A percentile compares a stretch with the other conserved stretches of the same genome.
phyloP scores from a whole-genome alignment of 2,329 filamentous ascomycete species.

The Alternaria ventricosa region DNA sequence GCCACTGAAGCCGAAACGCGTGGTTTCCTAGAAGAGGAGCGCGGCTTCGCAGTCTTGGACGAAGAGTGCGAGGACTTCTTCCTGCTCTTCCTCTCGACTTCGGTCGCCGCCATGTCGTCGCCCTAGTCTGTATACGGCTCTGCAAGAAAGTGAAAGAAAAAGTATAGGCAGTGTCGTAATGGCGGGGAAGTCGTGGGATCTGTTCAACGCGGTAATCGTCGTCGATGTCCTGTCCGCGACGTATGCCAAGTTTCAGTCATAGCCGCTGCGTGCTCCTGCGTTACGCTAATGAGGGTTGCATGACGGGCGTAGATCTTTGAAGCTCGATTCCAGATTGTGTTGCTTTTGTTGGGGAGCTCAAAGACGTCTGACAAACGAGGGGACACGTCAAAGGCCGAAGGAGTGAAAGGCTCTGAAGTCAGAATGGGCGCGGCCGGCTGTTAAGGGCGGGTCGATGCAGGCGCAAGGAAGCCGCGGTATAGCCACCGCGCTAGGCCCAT shows the following conservation, averaged over 20 bases:
- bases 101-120: conserved; percentile 23
- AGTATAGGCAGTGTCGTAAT: conserved; percentile 4
- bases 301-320: conserved; percentile 6
- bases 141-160: background rate
- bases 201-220: conserved; percentile 23
- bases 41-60: conserved; percentile 20
- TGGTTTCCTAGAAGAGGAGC: conserved; percentile 19
- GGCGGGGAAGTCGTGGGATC: conserved; percentile 7
- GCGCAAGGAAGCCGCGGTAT: conserved; percentile 22
- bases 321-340: conserved; percentile 1
- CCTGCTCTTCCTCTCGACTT: conserved; percentile 26
- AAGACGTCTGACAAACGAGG: conserved; percentile 13
- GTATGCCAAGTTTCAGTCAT: conserved; percentile 24
- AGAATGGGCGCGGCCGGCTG: conserved; percentile 17
- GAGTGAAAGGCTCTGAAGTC: conserved; percentile 13
- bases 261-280: conserved; percentile 15
- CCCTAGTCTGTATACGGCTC: background rate
- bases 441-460: conserved; percentile 20
- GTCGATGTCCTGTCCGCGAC: conserved; percentile 20
- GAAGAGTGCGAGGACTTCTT: conserved; percentile 28
- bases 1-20: conserved; percentile 20
- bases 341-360: conserved; percentile 2
- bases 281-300: conserved; percentile 15
- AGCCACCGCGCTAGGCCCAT: conserved; percentile 17
- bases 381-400: conserved; percentile 4